Percentiles rank a stretch among this genome's conserved stretches.
Conservation (phyloP, 176 grass and related monocot genomes). For the Pharus latifolius region DNA sequence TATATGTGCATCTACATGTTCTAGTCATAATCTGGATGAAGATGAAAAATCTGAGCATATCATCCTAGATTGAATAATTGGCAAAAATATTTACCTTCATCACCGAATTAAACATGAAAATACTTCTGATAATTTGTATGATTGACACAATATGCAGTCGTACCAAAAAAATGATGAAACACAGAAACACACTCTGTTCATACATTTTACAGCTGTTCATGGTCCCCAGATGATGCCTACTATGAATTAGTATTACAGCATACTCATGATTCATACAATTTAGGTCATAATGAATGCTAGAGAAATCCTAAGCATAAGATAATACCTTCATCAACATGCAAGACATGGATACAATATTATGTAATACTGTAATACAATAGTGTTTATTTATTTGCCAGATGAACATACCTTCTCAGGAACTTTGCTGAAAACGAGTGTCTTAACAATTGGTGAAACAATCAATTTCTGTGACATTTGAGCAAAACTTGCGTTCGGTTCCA, state of each 20-base stretch:
- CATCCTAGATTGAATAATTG: not conserved
- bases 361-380: not conserved
- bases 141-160: not conserved
- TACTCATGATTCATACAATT: not conserved
- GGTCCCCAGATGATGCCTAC: not conserved
- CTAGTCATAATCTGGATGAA: not conserved
- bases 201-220: not conserved
- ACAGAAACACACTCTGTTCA: too few relatives aligned
- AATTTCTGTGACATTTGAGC: slow-evolving; percentile 89
- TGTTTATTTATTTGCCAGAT: not conserved
- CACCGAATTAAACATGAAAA: not conserved
- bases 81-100: not conserved
- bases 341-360: not conserved
- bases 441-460: slow-evolving; percentile 95
- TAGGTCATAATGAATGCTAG: not conserved
- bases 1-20: not conserved
- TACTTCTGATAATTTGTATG: not conserved
- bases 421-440: slow-evolving; percentile 94
- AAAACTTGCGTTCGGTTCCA: slow-evolving; percentile 81
- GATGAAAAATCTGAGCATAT: not conserved
- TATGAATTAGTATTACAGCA: not conserved
- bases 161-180: not conserved
- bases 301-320: not conserved
- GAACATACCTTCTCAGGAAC: slow-evolving; percentile 82
- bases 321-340: not conserved